These are phyloP conservation scores for Metarhizium brunneum DNA, from an alignment of 2,329 filamentous ascomycete species.

Conservation along the genomic window DNA sequence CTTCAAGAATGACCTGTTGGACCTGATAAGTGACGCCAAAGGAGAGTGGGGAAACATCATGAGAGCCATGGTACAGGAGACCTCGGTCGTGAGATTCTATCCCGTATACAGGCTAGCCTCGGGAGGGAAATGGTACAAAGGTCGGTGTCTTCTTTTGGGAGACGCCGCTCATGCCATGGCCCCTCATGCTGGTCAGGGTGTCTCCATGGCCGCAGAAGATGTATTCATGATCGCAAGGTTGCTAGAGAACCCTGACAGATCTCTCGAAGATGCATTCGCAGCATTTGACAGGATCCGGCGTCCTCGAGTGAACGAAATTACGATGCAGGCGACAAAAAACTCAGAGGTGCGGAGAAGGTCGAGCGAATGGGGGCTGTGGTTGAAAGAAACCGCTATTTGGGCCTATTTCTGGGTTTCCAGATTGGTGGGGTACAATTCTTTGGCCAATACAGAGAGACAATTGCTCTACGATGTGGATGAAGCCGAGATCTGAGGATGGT, in stretches of 20 bases:
- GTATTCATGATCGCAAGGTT: conserved; percentile 35
- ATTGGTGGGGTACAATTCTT: not conserved
- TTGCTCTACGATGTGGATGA: conserved; percentile 4
- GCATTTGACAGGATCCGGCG: not conserved
- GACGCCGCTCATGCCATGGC: conserved; percentile 48
- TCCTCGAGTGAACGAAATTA: conserved; percentile 2
- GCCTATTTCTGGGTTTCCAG: not conserved
- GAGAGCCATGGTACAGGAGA: conserved; percentile 10
- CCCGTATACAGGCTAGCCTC: conserved; percentile 21
- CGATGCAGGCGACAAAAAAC: not conserved
- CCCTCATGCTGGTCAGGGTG: conserved; percentile 44
- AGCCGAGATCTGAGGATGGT: not conserved
- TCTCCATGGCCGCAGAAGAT: conserved; percentile 47
- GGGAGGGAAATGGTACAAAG: conserved; percentile 22
- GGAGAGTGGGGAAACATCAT: conserved; percentile 17
- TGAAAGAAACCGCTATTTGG: conserved; percentile 3
- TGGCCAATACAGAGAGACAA: not conserved
- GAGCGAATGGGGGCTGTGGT: not conserved
- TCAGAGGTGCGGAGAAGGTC: not conserved
- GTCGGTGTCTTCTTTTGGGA: conserved; percentile 38
- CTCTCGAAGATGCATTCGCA: not conserved
- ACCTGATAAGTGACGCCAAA: conserved; percentile 12
- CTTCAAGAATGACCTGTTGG: conserved; percentile 18
- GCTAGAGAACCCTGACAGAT: conserved; percentile 10
- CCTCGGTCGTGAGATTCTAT: conserved; percentile 20